These are phyloP conservation scores for Lepidium campestre DNA, from an alignment of 441 rosid genomes.

Conservation along the genomic window DNA sequence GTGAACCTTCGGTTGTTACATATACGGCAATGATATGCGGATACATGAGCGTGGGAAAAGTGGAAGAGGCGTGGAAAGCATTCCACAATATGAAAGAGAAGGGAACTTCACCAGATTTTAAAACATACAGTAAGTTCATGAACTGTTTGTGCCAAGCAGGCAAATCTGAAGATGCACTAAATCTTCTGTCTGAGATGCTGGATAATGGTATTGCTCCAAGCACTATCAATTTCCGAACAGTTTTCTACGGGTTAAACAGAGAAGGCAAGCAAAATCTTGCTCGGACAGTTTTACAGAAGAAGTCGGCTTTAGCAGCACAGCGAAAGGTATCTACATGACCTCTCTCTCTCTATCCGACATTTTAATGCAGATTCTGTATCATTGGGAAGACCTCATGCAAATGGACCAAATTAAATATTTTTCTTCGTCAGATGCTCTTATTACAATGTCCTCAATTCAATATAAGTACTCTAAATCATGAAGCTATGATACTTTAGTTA, in stretches of 20 bases:
- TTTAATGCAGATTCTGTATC: not conserved
- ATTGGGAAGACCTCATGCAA: not conserved
- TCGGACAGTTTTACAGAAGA: slow-evolving; percentile 37
- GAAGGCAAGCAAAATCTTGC: slow-evolving; percentile 70
- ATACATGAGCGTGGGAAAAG: slow-evolving; percentile 44
- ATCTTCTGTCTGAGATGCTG: slow-evolving; percentile 58
- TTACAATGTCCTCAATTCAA: not conserved
- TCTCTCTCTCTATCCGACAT: not conserved
- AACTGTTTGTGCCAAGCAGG: slow-evolving; percentile 51
- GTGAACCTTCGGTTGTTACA: slow-evolving; percentile 60
- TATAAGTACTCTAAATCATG: not conserved
- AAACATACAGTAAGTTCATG: slow-evolving; percentile 65
- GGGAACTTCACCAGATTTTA: slow-evolving; percentile 61
- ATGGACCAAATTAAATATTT: not conserved
- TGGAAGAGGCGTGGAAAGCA: slow-evolving; percentile 50
- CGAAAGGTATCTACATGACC: slow-evolving; percentile 32
- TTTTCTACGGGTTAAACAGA: slow-evolving; percentile 59
- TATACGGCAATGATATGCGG: slow-evolving; percentile 67
- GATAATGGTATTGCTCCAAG: slow-evolving; percentile 58
- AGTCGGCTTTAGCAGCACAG: slow-evolving; percentile 38
- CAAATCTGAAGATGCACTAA: slow-evolving; percentile 59
- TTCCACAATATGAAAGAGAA: slow-evolving; percentile 42
- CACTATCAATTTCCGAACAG: slow-evolving; percentile 51
- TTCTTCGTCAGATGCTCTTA: slow-evolving; percentile 10
- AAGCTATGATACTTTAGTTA: not conserved